Conservation (phyloP, 2,329 filamentous ascomycete genomes). For the Colletotrichum euphorbiae region DNA sequence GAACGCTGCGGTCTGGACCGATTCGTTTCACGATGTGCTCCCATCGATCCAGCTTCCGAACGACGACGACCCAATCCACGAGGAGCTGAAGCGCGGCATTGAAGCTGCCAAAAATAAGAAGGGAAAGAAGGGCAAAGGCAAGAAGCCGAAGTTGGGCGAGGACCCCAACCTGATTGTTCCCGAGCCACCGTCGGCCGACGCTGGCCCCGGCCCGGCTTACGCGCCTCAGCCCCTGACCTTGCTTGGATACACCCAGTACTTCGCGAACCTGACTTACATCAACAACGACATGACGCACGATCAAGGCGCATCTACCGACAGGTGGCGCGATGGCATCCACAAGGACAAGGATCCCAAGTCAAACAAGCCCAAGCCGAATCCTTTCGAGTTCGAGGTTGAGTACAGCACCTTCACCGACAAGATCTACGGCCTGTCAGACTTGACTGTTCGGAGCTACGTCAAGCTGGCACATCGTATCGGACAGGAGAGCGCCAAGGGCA, state of each 20-base stretch:
- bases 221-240: slow-evolving; percentile 84
- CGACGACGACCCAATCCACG: slow-evolving; percentile 39
- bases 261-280: slow-evolving; percentile 90
- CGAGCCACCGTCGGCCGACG: slow-evolving; percentile 75
- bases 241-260: slow-evolving; percentile 89
- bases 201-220: slow-evolving; percentile 89
- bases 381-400: slow-evolving; percentile 83
- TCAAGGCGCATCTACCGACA: slow-evolving; percentile 48
- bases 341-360: slow-evolving; percentile 66
- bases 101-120: slow-evolving; percentile 50
- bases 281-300: slow-evolving; percentile 74
- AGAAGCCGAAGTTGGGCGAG: slow-evolving; percentile 62
- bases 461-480: slow-evolving; percentile 85
- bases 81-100: slow-evolving; percentile 47
- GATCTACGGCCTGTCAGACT: slow-evolving; percentile 79
- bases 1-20: slow-evolving; percentile 59
- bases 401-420: slow-evolving; percentile 86
- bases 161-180: slow-evolving; percentile 75
- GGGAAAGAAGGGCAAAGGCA: slow-evolving; percentile 51
- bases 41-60: slow-evolving; percentile 2
- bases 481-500: slow-evolving; percentile 48
- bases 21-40: slow-evolving; percentile 41
- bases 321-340: slow-evolving; percentile 75
- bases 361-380: slow-evolving; percentile 66
- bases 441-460: slow-evolving; percentile 86